phyloP scores from a whole-genome alignment of 2,329 filamentous ascomycete genomes.

The Microthyrium microscopicum region DNA sequence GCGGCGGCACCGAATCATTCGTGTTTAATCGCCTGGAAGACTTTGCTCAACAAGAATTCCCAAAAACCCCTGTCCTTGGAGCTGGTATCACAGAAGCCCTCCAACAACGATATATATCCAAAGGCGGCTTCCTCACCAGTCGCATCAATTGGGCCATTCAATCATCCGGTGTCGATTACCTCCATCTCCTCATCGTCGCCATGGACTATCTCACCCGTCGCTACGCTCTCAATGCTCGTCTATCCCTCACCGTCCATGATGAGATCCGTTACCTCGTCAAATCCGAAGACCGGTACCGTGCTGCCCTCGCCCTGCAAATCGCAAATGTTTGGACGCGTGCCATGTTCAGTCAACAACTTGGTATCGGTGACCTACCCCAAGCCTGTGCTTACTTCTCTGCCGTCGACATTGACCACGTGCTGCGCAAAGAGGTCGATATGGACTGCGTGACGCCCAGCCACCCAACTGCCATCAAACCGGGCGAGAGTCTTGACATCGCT shows the following conservation, averaged over 20 bases:
- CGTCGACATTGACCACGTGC: constrained; percentile 82
- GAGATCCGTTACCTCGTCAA: constrained; percentile 90
- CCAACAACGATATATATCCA: constrained; percentile 73
- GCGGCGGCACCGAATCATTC: constrained; percentile 89
- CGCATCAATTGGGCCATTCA: constrained; percentile 99
- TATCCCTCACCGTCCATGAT: constrained; percentile 91
- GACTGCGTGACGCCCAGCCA: constrained; percentile 89
- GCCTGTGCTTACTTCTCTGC: constrained; percentile 91
- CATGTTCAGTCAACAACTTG: constrained; percentile 92
- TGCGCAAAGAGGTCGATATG: constrained; percentile 98
- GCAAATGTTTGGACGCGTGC: constrained; percentile 92
- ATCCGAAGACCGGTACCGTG: constrained; percentile 69
- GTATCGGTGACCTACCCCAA: constrained; percentile 87
- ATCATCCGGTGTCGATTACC: constrained; percentile 89
- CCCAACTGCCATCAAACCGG: constrained; percentile 56
- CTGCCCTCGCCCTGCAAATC: constrained; percentile 83
- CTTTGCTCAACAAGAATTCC: constrained; percentile 86
- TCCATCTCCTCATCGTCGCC: constrained; percentile 77
- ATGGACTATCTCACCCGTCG: constrained; percentile 88
- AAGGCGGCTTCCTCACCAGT: constrained; percentile 83
- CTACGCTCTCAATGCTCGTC: constrained; percentile 69
- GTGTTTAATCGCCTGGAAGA: constrained; percentile 98
- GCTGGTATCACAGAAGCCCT: constrained; percentile 93
- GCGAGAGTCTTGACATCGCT: constrained; percentile 72
- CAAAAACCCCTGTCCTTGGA: constrained; percentile 79